A percentile compares a stretch with the other conserved stretches of the same genome.
Conservation (phyloP, 2,329 filamentous ascomycete genomes). For the Metarhizium sp. region DNA sequence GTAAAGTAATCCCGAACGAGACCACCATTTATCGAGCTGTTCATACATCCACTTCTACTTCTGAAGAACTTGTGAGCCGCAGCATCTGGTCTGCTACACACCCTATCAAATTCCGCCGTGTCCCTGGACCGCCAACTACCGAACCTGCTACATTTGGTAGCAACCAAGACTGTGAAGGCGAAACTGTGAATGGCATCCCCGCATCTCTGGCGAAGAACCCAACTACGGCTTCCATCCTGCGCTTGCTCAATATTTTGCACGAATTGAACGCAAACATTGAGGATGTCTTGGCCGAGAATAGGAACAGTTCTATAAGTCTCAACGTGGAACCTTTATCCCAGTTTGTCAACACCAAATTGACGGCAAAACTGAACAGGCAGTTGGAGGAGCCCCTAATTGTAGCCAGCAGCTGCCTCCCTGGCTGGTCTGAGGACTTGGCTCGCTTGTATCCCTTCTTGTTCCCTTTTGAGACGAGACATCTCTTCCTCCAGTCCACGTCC, state of each 20-base stretch:
- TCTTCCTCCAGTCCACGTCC: slow-evolving; percentile 95
- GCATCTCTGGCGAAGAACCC: slow-evolving; percentile 75
- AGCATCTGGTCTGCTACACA: slow-evolving; percentile 88
- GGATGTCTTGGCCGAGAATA: slow-evolving; percentile 72
- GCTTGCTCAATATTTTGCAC: slow-evolving; percentile 81
- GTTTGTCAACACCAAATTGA: slow-evolving; percentile 97
- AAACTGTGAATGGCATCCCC: slow-evolving; percentile 55
- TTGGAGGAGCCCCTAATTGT: slow-evolving; percentile 95
- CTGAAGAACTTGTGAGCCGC: slow-evolving; percentile 57
- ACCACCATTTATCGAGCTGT: slow-evolving; percentile 95
- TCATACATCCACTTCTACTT: slow-evolving; percentile 47
- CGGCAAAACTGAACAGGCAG: slow-evolving; percentile 93
- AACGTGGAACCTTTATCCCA: slow-evolving; percentile 79
- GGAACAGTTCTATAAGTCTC: slow-evolving; percentile 56
- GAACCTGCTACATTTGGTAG: slow-evolving; percentile 55
- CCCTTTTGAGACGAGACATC: slow-evolving; percentile 91
- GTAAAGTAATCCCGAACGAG: slow-evolving; percentile 75
- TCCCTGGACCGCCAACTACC: slow-evolving; percentile 69
- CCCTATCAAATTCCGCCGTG: slow-evolving; percentile 83
- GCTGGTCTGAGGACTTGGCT: slow-evolving; percentile 91
- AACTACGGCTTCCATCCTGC: slow-evolving; percentile 77
- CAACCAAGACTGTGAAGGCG: slow-evolving; percentile 37
- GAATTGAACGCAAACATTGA: slow-evolving; percentile 89
- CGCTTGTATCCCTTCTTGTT: slow-evolving; percentile 94
- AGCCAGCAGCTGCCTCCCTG: slow-evolving; percentile 89